Conservation (phyloP, 2,329 filamentous ascomycete genomes). For the Fusarium odoratissimum region DNA sequence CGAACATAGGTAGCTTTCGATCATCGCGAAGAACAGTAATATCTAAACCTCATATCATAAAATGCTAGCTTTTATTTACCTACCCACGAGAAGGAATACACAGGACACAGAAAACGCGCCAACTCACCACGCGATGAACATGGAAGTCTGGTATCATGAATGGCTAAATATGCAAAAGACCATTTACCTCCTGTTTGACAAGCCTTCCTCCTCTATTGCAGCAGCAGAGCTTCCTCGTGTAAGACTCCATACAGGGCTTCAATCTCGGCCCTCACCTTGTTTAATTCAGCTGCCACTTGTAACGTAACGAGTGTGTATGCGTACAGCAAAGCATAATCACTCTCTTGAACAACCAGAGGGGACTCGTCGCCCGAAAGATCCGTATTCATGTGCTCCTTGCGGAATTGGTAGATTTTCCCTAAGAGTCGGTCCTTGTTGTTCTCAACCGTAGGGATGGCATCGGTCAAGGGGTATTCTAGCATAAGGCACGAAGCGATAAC, state of each 20-base stretch:
- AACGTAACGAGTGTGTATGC: conserved; percentile 82
- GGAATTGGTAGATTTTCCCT: conserved; percentile 87
- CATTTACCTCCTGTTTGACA: not conserved
- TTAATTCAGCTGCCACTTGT: conserved; percentile 73
- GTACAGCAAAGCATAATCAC: conserved; percentile 92
- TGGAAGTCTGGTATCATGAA: not conserved
- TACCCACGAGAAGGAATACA: not conserved
- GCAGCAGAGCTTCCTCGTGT: conserved; percentile 67
- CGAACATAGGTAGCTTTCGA: not conserved
- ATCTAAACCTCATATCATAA: not conserved
- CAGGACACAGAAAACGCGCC: not conserved
- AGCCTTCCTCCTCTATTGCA: conserved; percentile 56
- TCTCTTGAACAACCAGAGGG: conserved; percentile 67
- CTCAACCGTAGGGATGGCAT: conserved; percentile 86
- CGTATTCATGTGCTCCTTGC: conserved; percentile 70
- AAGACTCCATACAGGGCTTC: conserved; percentile 73
- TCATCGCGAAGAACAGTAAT: not conserved
- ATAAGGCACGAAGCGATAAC: conserved; percentile 95
- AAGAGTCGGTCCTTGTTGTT: conserved; percentile 84
- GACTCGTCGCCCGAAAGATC: conserved; percentile 41
- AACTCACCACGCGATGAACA: not conserved
- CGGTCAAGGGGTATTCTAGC: conserved; percentile 91
- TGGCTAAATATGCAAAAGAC: conserved; percentile 13
- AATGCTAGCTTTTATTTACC: conserved; percentile 5
- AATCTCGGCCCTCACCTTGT: conserved; percentile 69